phyloP scores from a whole-genome alignment of 192 early-diverging fungal species.

The Funneliformis geosporum region DNA sequence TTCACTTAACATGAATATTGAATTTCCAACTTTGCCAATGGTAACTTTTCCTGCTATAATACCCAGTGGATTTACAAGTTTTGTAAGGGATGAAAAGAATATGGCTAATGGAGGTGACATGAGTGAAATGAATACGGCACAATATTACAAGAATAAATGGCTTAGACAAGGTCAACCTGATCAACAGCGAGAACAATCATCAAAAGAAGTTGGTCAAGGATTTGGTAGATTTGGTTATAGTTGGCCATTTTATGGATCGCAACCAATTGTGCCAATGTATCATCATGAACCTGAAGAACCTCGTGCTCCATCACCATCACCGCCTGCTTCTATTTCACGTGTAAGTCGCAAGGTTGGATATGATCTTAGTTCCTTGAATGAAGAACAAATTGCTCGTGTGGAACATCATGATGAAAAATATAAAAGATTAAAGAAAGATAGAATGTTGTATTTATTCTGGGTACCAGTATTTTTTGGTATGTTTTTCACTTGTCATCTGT shows the following conservation, averaged over 20 bases:
- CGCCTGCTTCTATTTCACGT: neutral
- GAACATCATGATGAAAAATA: conserved; percentile 41
- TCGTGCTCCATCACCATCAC: conserved; percentile 2
- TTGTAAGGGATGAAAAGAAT: conserved; percentile 20
- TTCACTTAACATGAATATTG: conserved; percentile 28
- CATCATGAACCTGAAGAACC: conserved; percentile 5
- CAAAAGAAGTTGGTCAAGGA: neutral
- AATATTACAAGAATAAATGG: neutral
- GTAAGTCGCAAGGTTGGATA: conserved; percentile 16
- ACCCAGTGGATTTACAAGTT: neutral
- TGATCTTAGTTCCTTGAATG: neutral
- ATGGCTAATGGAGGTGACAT: neutral
- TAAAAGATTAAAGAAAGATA: conserved; percentile 51
- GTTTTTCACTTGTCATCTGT: conserved; percentile 2
- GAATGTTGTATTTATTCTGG: conserved; percentile 61
- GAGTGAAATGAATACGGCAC: neutral
- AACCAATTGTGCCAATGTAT: conserved; percentile 31
- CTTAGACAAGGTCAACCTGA: neutral
- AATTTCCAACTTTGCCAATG: conserved; percentile 25
- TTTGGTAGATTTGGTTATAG: conserved; percentile 21
- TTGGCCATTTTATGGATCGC: conserved; percentile 20
- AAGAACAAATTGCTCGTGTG: neutral
- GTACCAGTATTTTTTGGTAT: conserved; percentile 50
- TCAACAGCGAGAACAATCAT: neutral
- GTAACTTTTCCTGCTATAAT: conserved; percentile 25